Evolutionary conservation across 495 filamentous ascomycete genomes (phyloP).

Genomic region (Hypoxylon crocopeplum): DNA sequence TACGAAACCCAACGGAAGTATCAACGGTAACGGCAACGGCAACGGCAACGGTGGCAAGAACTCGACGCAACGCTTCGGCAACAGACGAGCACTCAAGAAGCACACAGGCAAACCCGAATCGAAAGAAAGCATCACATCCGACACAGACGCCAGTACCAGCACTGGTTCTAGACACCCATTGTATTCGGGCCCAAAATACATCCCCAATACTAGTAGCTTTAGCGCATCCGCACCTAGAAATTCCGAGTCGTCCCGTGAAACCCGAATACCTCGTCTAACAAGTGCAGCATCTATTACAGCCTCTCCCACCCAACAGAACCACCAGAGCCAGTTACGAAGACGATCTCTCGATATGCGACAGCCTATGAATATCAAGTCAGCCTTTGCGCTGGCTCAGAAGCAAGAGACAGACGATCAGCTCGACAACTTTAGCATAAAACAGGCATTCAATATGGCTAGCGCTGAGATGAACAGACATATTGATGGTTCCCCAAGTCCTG

Average conservation of each 20-base stretch:
- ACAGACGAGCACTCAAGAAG: slow-evolving; percentile 17
- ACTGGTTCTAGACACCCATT: slow-evolving; percentile 25
- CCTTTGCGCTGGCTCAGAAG: slow-evolving; percentile 51
- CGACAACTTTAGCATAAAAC: slow-evolving; percentile 35
- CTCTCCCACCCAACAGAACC: slow-evolving; percentile 10
- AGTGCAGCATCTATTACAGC: slow-evolving; percentile 5
- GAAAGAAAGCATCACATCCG: slow-evolving; percentile 37
- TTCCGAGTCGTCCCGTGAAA: slow-evolving; percentile 40
- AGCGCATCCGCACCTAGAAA: slow-evolving; percentile 17
- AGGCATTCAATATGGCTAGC: slow-evolving; percentile 39
- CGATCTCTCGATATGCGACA: slow-evolving; percentile 43
- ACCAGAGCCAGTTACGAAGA: slow-evolving; percentile 3
- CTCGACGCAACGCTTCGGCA: slow-evolving; percentile 29
- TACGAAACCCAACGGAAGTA: slow-evolving; percentile 33
- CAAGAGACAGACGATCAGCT: slow-evolving; percentile 41
- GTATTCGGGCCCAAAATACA: slow-evolving; percentile 23
- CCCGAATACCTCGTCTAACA: slow-evolving; percentile 50
- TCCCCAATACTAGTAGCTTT: slow-evolving; percentile 18
- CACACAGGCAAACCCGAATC: slow-evolving; percentile 16
- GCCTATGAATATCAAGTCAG: slow-evolving; percentile 47
- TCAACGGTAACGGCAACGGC: slow-evolving; percentile 8
- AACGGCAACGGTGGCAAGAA: slow-evolving; percentile 23
- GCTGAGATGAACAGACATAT: slow-evolving; percentile 41
- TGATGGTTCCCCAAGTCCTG: slow-evolving; percentile 56
- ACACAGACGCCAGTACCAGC: slow-evolving; percentile 20